Conservation (phyloP, 257 asterid genomes). For the Rehmannia glutinosa region DNA sequence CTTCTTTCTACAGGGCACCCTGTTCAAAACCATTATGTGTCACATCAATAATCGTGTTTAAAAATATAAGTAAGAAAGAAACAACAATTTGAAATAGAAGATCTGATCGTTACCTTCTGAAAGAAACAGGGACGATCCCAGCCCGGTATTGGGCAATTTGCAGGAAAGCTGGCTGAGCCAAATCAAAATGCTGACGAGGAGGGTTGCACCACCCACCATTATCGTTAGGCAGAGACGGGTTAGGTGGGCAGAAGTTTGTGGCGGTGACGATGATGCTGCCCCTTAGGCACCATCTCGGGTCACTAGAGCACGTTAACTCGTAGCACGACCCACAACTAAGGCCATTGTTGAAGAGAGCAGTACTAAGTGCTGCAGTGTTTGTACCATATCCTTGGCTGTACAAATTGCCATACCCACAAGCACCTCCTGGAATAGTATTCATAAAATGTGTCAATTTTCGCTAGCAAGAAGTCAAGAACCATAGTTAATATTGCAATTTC, state of each 20-base stretch:
- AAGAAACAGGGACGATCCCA: constrained; percentile 41
- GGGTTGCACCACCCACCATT: constrained; percentile 58
- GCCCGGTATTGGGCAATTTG: constrained; percentile 43
- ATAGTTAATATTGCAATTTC: too few relatives aligned
- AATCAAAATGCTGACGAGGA: constrained; percentile 43
- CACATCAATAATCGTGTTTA: not conserved
- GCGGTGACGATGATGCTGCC: constrained; percentile 41
- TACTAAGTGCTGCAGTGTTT: constrained; percentile 71
- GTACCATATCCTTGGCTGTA: constrained; percentile 73
- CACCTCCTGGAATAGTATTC: constrained; percentile 48
- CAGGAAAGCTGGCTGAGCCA: constrained; percentile 43
- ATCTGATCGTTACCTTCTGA: constrained; percentile 21
- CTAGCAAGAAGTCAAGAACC: too few relatives aligned
- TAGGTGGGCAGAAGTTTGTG: constrained; percentile 44
- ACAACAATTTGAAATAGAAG: too few relatives aligned
- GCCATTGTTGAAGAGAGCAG: constrained; percentile 65
- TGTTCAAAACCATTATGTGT: not conserved
- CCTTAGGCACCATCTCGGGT: constrained; percentile 29
- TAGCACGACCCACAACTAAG: constrained; percentile 68
- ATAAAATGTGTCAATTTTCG: too few relatives aligned
- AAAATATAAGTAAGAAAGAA: too few relatives aligned
- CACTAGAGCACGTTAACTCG: constrained; percentile 37
- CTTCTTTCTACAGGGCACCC: constrained; percentile 44
- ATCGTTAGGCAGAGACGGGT: constrained; percentile 28
- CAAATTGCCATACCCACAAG: constrained; percentile 78